Conservation (phyloP, 257 asterid species). For the Orobanche coerulescens region DNA sequence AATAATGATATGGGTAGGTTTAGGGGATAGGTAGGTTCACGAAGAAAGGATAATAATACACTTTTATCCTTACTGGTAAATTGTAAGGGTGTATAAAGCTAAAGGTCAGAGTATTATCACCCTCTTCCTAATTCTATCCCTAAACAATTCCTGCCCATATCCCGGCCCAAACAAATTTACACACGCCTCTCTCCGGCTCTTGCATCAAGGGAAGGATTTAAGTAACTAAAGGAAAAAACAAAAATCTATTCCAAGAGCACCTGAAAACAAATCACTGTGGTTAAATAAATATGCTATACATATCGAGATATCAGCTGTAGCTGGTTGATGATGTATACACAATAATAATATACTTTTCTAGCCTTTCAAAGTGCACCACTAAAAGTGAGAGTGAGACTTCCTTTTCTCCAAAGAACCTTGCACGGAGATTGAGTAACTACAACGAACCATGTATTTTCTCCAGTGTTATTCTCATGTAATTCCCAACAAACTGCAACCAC, state of each 20-base stretch:
- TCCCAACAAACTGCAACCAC: conserved; percentile 26
- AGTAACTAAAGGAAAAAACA: not conserved
- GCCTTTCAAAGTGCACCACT: not conserved
- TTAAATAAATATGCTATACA: not conserved
- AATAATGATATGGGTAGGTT: too few relatives aligned
- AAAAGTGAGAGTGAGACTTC: conserved; percentile 11
- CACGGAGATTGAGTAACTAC: not conserved
- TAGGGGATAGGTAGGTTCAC: too few relatives aligned
- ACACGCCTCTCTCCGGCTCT: not conserved
- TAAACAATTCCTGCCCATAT: too few relatives aligned
- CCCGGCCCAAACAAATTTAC: not conserved
- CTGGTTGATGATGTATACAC: not conserved
- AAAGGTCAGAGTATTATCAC: too few relatives aligned
- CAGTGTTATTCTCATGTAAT: conserved; percentile 10
- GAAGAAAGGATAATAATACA: too few relatives aligned
- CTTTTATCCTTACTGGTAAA: too few relatives aligned
- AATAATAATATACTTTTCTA: conserved; percentile 3
- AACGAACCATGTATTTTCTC: conserved; percentile 8
- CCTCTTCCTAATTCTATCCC: too few relatives aligned
- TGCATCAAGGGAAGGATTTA: not conserved
- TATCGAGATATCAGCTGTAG: too few relatives aligned
- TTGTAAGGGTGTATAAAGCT: too few relatives aligned
- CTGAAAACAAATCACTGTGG: not conserved
- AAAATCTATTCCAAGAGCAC: not conserved
- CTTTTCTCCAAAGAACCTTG: conserved; percentile 6